Base-by-base conservation (phyloP, 208 protist genomes). In the Trypanosoma vivax region DNA sequence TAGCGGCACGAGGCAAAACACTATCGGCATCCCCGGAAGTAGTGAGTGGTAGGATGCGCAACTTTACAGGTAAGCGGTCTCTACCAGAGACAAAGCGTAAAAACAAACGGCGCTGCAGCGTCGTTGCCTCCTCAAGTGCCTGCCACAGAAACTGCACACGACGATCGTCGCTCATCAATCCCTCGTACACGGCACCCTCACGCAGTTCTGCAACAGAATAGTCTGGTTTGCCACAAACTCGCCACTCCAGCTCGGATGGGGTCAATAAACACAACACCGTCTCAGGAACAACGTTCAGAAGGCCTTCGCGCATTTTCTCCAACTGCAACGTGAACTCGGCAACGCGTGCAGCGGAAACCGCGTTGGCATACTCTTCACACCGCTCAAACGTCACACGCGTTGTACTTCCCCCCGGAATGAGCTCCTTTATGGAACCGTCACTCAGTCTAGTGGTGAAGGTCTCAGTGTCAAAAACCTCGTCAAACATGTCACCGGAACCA, bases 81-180 rank as follows among this genome's bases (percentile, higher is more conserved):
- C 92, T 75, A 6, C 88, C 92, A 1, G 85, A 92, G 29, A 94
- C 82, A 61, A 97, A 97, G 24, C 88, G 85, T 45, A 97, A 65
- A 57, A 97, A 97, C 11, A 90, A 69, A 11, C 87, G 72, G 3
- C 90, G 83, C 60, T 95, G 83, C 50, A 59, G 50, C 18, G 88
- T 70, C 1, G 85, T 94, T 14, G 91, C 82, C 16, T 88, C 83
- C 46, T 83, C 85, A 3, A 96, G 62, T 6, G 86, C 85, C 62
- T 81, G 64, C 92, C 94, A 97, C 16, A 97, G 65, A 33, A 95
- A 64, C 61, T 80, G 74, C 31, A 98, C 88, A 18, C 93, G 76
- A 1, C 79, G 68, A 56, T 94, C 79, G 46, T 91, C 83, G 25
- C 62, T 71, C 19, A 65, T 80, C 29, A 92, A 53, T 18, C 91